Evolutionary conservation across 495 filamentous ascomycete species (phyloP).

Genomic region (Penicillium salamii): DNA sequence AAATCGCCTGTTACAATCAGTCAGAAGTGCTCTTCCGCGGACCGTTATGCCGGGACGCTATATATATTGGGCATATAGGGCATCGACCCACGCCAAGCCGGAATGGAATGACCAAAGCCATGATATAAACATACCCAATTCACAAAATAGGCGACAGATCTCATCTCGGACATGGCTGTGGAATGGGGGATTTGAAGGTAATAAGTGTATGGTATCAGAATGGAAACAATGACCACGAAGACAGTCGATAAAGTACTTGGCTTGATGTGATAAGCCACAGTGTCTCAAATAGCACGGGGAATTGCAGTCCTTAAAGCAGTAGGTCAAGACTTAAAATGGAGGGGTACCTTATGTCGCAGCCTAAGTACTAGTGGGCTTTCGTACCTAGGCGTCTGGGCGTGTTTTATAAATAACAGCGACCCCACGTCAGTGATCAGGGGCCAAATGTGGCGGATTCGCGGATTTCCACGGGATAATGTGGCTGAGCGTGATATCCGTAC

Average conservation of each 20-base stretch:
- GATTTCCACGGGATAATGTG: background rate
- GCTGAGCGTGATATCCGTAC: no score
- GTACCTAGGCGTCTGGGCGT: constrained; percentile 13
- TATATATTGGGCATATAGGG: no score
- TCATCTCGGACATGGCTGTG: constrained; percentile 34
- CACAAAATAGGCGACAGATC: constrained; percentile 53
- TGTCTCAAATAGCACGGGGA: background rate
- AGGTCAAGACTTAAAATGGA: constrained; percentile 3
- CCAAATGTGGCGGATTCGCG: constrained; percentile 16
- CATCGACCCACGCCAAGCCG: background rate
- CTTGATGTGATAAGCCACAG: constrained; percentile 17
- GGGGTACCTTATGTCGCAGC: constrained; percentile 31
- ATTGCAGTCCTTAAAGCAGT: background rate
- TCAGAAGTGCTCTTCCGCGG: no score
- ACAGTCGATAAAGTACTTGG: constrained; percentile 14
- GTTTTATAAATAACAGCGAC: constrained; percentile 22
- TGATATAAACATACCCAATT: constrained; percentile 48
- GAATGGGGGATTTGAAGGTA: constrained; percentile 11
- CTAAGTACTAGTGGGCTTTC: constrained; percentile 20
- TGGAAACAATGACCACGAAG: constrained; percentile 21
- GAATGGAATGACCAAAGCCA: background rate
- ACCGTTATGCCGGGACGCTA: no score
- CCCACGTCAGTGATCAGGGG: constrained; percentile 12
- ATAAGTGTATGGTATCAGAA: constrained; percentile 17
- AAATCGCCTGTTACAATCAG: constrained; percentile 91